phyloP scores from a whole-genome alignment of 441 rosid species.

The Gossypium davidsonii region DNA sequence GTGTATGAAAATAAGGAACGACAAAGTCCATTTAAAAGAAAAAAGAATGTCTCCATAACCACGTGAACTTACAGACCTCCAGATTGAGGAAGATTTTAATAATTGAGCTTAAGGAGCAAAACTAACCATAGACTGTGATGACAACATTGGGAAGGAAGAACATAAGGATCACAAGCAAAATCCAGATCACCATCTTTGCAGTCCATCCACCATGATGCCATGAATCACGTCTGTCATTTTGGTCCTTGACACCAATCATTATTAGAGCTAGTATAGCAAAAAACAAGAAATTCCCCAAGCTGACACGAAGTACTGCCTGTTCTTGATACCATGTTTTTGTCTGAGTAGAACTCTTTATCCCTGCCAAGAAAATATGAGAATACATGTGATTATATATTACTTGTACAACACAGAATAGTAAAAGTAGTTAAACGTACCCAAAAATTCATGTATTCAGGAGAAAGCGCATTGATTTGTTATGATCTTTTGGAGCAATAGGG shows the following conservation, averaged over 20 bases:
- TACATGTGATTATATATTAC: not conserved
- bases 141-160: slow-evolving; percentile 74
- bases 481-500: not conserved
- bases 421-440: not conserved
- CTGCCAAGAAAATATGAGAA: slow-evolving; percentile 28
- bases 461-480: not conserved
- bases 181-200: slow-evolving; percentile 77
- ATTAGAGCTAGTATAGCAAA: slow-evolving; percentile 65
- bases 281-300: slow-evolving; percentile 85
- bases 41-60: not conserved
- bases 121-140: slow-evolving; percentile 70
- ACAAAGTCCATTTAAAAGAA: not conserved
- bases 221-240: slow-evolving; percentile 83
- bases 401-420: not conserved
- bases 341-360: slow-evolving; percentile 67
- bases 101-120: slow-evolving; percentile 9
- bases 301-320: slow-evolving; percentile 92
- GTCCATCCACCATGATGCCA: slow-evolving; percentile 99
- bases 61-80: not conserved
- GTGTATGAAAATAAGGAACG: not conserved
- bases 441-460: not conserved
- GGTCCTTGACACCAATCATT: slow-evolving; percentile 93
- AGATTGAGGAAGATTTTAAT: not conserved
- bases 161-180: slow-evolving; percentile 82
- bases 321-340: slow-evolving; percentile 77